phyloP scores from a whole-genome alignment of 257 asterid genomes.

The Capsicum chinense region DNA sequence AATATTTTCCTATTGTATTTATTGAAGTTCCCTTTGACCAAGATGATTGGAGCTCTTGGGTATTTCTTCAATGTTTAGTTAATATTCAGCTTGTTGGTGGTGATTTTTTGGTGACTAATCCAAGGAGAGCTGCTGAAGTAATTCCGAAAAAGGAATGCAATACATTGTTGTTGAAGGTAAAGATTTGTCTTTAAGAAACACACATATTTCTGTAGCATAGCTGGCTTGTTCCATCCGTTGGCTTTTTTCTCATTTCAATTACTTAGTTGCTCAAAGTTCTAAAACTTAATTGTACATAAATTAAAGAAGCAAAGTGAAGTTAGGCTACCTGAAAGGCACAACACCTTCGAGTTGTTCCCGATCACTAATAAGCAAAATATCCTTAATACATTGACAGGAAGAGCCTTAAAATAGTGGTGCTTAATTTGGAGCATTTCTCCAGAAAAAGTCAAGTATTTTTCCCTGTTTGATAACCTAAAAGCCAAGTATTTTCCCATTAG shows the following conservation, averaged over 20 bases:
- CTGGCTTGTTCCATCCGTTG: constrained; percentile 3
- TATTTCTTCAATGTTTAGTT: constrained; percentile 79
- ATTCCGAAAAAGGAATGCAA: constrained; percentile 90
- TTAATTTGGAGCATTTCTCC: not conserved
- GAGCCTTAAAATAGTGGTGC: constrained; percentile 1
- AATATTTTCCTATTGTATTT: constrained; percentile 92
- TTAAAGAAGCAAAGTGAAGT: not conserved
- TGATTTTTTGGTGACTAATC: constrained; percentile 91
- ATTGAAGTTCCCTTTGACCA: constrained; percentile 99
- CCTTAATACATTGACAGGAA: not conserved
- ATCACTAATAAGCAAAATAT: not conserved
- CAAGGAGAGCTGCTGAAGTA: constrained; percentile 90
- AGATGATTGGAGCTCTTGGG: constrained; percentile 98
- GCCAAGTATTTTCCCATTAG: not conserved
- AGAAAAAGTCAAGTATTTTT: not conserved
- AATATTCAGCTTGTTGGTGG: constrained; percentile 93
- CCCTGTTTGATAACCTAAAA: not conserved
- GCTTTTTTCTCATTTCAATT: not conserved
- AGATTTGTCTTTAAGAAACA: not conserved
- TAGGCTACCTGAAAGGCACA: not conserved
- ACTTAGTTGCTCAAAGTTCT: not conserved
- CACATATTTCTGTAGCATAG: not conserved
- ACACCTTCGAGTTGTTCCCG: not conserved
- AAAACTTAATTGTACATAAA: not conserved
- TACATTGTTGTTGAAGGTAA: constrained; percentile 86